Percentiles rank a stretch among this genome's conserved stretches.
These are phyloP conservation scores for Cymbidium sinense DNA, from an alignment of 106 monocot species.

Conservation along the genomic window DNA sequence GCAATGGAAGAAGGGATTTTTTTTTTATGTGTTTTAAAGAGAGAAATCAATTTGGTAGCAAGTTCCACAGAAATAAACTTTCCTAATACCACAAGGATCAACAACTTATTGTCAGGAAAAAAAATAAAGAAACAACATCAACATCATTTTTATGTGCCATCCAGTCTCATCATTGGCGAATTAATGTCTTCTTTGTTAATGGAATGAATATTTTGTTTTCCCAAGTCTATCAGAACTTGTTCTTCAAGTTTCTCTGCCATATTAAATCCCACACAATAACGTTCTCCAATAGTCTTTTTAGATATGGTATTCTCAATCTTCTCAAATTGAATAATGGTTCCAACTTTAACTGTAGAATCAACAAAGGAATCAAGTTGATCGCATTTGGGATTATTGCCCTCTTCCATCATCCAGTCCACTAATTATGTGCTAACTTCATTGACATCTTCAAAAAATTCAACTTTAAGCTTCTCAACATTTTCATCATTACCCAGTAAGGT, in stretches of 20 bases:
- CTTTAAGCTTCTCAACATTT: slow-evolving; percentile 4
- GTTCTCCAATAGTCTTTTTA: neutral
- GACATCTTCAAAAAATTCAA: neutral
- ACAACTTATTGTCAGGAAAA: too few relatives aligned
- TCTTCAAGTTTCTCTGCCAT: neutral
- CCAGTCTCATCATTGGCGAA: neutral
- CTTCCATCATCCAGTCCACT: neutral
- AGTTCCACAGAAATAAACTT: slow-evolving; percentile 14
- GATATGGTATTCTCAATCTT: neutral
- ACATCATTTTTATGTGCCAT: neutral
- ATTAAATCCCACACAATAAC: too few relatives aligned
- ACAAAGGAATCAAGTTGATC: neutral
- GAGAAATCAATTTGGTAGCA: slow-evolving; percentile 8
- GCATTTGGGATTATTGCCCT: too few relatives aligned
- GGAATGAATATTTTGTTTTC: neutral
- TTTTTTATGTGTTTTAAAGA: slow-evolving; percentile 19
- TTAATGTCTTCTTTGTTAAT: neutral
- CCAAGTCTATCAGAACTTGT: neutral
- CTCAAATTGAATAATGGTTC: neutral
- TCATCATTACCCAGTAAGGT: neutral
- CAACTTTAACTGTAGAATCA: neutral
- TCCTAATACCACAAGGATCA: slow-evolving; percentile 1
- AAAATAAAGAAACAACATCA: too few relatives aligned
- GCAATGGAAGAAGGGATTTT: neutral
- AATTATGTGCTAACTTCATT: neutral